A percentile compares a stretch with the other conserved stretches of the same genome.
These are phyloP conservation scores for Peniophora sp. DNA, from an alignment of 1,284 basidiomycete species.

Conservation along the genomic window DNA sequence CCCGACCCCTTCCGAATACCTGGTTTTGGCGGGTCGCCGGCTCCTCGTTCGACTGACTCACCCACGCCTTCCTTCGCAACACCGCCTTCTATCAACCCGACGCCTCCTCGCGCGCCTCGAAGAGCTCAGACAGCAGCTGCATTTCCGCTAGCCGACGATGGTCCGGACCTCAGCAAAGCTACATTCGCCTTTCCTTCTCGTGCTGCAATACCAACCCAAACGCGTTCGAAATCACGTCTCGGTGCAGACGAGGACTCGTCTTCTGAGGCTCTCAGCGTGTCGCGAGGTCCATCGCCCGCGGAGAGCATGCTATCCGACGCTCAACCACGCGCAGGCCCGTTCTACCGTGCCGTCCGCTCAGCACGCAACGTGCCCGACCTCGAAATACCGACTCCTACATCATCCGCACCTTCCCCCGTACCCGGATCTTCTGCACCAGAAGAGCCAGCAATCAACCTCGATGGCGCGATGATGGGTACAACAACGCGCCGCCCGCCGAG, in stretches of 20 bases:
- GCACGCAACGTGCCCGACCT: conserved; percentile 31
- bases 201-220: conserved; percentile 17
- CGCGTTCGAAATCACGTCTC: background rate
- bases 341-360: conserved; percentile 32
- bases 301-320: background rate
- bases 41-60: conserved; percentile 16
- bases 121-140: conserved; percentile 9
- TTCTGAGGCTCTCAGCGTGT: background rate
- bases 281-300: conserved; percentile 2
- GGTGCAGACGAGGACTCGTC: background rate
- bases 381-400: conserved; percentile 25
- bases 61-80: conserved; percentile 13
- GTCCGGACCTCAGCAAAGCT: conserved; percentile 36
- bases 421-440: conserved; percentile 6
- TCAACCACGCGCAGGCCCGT: conserved; percentile 6
- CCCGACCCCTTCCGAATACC: conserved; percentile 38
- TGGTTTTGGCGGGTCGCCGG: conserved; percentile 13
- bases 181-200: conserved; percentile 49
- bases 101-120: conserved; percentile 17
- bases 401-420: conserved; percentile 1
- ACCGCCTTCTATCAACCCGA: conserved; percentile 10
- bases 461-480: conserved; percentile 14
- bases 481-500: conserved; percentile 11
- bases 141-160: conserved; percentile 17
- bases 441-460: conserved; percentile 9